phyloP scores from a whole-genome alignment of 495 filamentous ascomycete genomes.

The Cladorrhinum samala region DNA sequence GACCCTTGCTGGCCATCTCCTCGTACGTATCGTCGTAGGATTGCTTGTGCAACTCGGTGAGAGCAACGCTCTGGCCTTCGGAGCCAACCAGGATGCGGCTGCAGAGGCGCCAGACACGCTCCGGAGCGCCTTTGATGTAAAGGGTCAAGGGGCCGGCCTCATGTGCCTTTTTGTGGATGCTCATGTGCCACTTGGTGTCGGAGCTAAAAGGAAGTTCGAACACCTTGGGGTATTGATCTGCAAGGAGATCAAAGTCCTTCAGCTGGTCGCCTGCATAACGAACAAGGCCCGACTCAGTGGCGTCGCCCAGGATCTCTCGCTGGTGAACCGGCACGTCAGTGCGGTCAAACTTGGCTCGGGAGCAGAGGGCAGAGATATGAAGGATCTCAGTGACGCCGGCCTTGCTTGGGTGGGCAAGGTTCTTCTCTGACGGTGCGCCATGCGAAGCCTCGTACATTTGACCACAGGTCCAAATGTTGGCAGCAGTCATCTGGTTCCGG shows the following conservation, averaged over 20 bases:
- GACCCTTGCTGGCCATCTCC: constrained; percentile 48
- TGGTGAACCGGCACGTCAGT: constrained; percentile 16
- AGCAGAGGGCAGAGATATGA: constrained; percentile 25
- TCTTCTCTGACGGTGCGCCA: constrained; percentile 34
- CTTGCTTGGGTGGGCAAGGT: constrained; percentile 27
- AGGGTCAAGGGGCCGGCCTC: constrained; percentile 24
- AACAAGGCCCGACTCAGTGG: constrained; percentile 22
- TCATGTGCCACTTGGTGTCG: constrained; percentile 53
- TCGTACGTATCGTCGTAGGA: constrained; percentile 41
- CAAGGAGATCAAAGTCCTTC: constrained; percentile 27
- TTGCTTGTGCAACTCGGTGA: constrained; percentile 31
- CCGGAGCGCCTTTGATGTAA: constrained; percentile 54
- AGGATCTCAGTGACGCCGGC: constrained; percentile 54
- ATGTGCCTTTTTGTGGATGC: constrained; percentile 35
- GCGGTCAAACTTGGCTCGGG: constrained; percentile 17
- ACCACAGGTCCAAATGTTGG: constrained; percentile 43
- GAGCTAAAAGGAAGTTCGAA: constrained; percentile 58
- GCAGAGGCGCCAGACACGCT: constrained; percentile 28
- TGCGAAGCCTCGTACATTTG: constrained; percentile 29
- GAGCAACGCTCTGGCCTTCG: constrained; percentile 17
- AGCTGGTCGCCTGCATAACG: constrained; percentile 31
- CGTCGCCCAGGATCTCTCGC: constrained; percentile 16
- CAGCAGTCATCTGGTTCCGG: constrained; percentile 53
- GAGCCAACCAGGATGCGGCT: constrained; percentile 38
- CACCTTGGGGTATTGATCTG: constrained; percentile 14